Base-by-base conservation (phyloP, 768 basidiomycete genomes). In the Leccinum incarnatum region DNA sequence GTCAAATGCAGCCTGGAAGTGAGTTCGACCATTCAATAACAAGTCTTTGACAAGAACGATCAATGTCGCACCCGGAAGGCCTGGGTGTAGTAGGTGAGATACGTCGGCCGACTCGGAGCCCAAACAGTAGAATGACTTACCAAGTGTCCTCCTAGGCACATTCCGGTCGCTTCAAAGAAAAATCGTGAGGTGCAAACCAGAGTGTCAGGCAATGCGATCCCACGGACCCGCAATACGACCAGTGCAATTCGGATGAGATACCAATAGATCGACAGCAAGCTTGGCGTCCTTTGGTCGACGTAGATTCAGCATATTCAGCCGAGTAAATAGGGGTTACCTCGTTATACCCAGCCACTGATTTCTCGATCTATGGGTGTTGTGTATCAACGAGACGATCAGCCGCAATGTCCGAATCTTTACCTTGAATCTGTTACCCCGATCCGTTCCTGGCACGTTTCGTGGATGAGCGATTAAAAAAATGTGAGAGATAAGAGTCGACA, bases 401-500 rank as follows among this genome's bases (percentile, higher is more conserved):
- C 11, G 51, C 30, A 10, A 21, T 15, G 29, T n/a, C 15, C 40
- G 45, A 53, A 53, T 23, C 32, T 56, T 23, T 54, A 83, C 93
- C 82, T 98, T 98, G 80, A 89, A 96, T 64, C 77, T 82, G 29
- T 98, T 98, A n/a, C 96, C 96, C 62, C 88, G 76, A 70, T 96
- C 90, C 34, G 92, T 94, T 17, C 93, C 92, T 83, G 47, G 17
- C 12, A 12, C 46, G 23, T 50, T 49, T 23, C 21, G 21, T 56
- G 32, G 59, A 58, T 55, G 19, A 29, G 54, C 29, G 27, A 27
- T 1, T 8, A 2, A 46, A 21, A 15, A 37, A 37, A 29, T 4
- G 47, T 48, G 25, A 55, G 49, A 23, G 15, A 17, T 3, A 8
- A 37, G 32, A 30, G 49, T 19, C 49, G 29, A 60, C 36, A 15